Conservation (phyloP, 1,284 basidiomycete genomes). For the Agroathelia rolfsii region DNA sequence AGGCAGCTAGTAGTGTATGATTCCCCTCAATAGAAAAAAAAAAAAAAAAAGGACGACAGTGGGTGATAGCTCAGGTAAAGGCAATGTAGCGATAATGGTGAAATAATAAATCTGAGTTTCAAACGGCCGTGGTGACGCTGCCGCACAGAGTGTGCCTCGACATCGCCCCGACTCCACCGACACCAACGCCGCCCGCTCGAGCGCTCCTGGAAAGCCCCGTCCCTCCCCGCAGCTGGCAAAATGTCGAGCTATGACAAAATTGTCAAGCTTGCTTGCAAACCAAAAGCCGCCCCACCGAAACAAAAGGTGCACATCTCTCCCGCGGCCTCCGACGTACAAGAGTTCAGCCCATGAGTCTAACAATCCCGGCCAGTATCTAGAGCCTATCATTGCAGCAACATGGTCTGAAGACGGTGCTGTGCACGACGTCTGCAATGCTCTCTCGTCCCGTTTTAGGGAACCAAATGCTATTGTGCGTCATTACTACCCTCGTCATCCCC, state of each 20-base stretch:
- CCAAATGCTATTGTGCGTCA: constrained; percentile 80
- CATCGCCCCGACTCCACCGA: background rate
- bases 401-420: constrained; percentile 89
- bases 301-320: constrained; percentile 56
- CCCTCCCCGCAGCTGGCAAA: constrained; percentile 6
- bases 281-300: constrained; percentile 89
- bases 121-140: too few species aligned
- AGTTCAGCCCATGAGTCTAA: constrained; percentile 48
- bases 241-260: constrained; percentile 81
- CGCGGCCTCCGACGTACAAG: constrained; percentile 2
- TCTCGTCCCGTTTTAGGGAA: constrained; percentile 81
- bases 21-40: too few species aligned
- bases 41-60: too few species aligned
- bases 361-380: constrained; percentile 49
- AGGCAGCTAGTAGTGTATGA: too few species aligned
- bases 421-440: constrained; percentile 84
- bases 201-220: too few species aligned
- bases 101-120: too few species aligned
- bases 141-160: background rate
- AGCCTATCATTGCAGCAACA: constrained; percentile 90
- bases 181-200: background rate
- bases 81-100: too few species aligned
- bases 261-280: constrained; percentile 89
- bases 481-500: constrained; percentile 1
- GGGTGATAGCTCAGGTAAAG: too few species aligned